Base-by-base conservation (phyloP, 2,329 filamentous ascomycete genomes). In the Ceratocystis alfenasii region DNA sequence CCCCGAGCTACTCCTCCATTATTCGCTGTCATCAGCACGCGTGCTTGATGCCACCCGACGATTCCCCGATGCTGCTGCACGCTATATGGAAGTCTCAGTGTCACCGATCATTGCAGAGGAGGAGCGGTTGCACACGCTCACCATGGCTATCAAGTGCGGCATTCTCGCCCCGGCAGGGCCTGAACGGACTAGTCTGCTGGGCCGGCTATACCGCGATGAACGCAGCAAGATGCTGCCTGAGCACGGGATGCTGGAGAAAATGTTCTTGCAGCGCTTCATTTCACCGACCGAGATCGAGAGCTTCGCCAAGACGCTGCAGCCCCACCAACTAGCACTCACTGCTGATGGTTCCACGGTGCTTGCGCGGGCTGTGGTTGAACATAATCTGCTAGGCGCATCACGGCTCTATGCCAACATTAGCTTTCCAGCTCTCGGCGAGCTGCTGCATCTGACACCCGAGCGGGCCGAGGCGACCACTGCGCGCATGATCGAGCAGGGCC, bases 401-500 rank as follows among this genome's bases (percentile, higher is more conserved):
- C 83, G 85, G 61, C 77, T 94, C 17, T 94, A 91, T 75, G 83
- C 80, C 71, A 93, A 93, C 73, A 92, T 93, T 68, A 80, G 81
- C 3, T 86, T 90, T 70, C 86, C 88, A 66, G 86, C 86, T 30
- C 80, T 99, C 0, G 94, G 87, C 0, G 78, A 81, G 48, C 81
- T 96, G 46, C 79, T 99, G 15, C 91, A 89, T 0, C 80, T 96
- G 3, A 84, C 89, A 67, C 84, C 84, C 0, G 88, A 89, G 63
- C 88, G 87, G 74, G 93, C 93, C 2, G 94, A 99, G 78, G 86
- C 88, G 67, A 96, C 94, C 65, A 94, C 93, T 12, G 91, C 93
- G 3, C 83, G 85, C 71, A 99, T 99, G 94, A 90, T 99, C 71
- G 92, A 97, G 78, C 92, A 96, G 75, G 91, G 90, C 8, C 85